These are phyloP conservation scores for Apiotrichum domesticum DNA, from an alignment of 1,284 basidiomycete species.

Conservation along the genomic window DNA sequence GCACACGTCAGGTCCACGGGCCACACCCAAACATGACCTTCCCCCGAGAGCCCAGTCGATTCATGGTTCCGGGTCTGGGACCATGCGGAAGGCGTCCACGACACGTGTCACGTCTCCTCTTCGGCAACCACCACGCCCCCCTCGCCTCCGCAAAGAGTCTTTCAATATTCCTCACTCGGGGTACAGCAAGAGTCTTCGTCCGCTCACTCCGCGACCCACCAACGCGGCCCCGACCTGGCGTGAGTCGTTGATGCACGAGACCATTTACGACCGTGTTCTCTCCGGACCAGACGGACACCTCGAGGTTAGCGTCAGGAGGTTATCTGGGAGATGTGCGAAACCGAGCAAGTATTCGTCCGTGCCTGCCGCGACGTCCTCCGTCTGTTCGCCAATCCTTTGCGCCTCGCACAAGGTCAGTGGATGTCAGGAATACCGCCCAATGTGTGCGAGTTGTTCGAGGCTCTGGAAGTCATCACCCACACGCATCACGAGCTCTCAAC, in stretches of 20 bases:
- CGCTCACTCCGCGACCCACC: background rate
- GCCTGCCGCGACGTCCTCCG: slow-evolving; percentile 60
- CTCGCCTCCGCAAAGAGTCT: slow-evolving; percentile 27
- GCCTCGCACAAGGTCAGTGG: slow-evolving; percentile 63
- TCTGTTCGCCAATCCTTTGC: slow-evolving; percentile 68
- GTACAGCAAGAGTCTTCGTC: slow-evolving; percentile 28
- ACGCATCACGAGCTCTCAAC: slow-evolving; percentile 62
- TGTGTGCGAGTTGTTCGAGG: slow-evolving; percentile 68
- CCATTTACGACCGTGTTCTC: slow-evolving; percentile 19
- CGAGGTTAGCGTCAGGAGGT: slow-evolving; percentile 62
- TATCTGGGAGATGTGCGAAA: slow-evolving; percentile 61
- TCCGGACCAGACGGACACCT: slow-evolving; percentile 42
- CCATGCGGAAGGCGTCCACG: background rate
- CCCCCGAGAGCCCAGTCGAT: too few relatives aligned
- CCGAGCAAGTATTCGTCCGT: slow-evolving; percentile 63
- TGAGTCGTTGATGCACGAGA: slow-evolving; percentile 22
- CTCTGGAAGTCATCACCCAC: slow-evolving; percentile 74
- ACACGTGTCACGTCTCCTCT: background rate
- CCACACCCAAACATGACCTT: too few relatives aligned
- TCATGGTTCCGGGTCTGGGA: too few relatives aligned
- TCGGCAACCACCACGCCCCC: slow-evolving; percentile 27
- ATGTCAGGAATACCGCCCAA: slow-evolving; percentile 66
- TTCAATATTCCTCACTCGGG: slow-evolving; percentile 36
- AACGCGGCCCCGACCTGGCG: slow-evolving; percentile 26
- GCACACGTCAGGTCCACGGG: background rate